Base-by-base conservation (phyloP, 1,284 basidiomycete species). In the Pholiota adiposa region DNA sequence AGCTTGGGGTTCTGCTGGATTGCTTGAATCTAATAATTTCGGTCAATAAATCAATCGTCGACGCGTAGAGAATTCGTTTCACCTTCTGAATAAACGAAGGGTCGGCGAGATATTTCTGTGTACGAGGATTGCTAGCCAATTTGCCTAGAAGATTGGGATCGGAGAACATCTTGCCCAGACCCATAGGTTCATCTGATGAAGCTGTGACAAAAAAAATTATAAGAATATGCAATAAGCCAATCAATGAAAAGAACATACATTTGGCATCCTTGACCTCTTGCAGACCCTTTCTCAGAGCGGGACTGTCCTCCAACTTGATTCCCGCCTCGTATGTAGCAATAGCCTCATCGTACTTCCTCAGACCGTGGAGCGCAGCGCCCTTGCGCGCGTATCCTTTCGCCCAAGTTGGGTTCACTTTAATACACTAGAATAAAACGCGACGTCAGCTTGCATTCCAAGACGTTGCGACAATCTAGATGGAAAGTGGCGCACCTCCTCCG, bases 301-400 rank as follows among this genome's bases (percentile, higher is more conserved):
- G 88, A 69, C 87, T 93, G 66, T 91, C 88, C 70, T 96, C 94
- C 44, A 89, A 76, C 71, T 92, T 86, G 48, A 97, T 80, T 46
- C 96, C 96, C 25, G 80, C 78, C 71, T 97, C 84, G 74, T 94
- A 96, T 6, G 89, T 86, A 29, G 81, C 82, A 64, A 97, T 90
- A 6, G 95, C 94, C 16, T 96, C 94, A 60, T 90, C 89, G 71
- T 86, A 96, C 73, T 82, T 80, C 60, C 83, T 82, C 38, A 87
- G 81, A 34, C 96, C 96, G 71, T 98, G 96, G 49, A 98, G 78
- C n/a, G 96, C 96, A 36, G 95, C 95, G 56, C 96, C 96, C 72
- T 97, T 97, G 59, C 96, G 87, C 18, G 90, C 90, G 76, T 92
- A 96, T 2, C 96, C 96, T 75, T 98, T 98, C 43, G 90, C 83